Percentiles rank a stretch among this genome's conserved stretches.
phyloP scores from a whole-genome alignment of 768 basidiomycete genomes.

The Lentinus tigrinus region DNA sequence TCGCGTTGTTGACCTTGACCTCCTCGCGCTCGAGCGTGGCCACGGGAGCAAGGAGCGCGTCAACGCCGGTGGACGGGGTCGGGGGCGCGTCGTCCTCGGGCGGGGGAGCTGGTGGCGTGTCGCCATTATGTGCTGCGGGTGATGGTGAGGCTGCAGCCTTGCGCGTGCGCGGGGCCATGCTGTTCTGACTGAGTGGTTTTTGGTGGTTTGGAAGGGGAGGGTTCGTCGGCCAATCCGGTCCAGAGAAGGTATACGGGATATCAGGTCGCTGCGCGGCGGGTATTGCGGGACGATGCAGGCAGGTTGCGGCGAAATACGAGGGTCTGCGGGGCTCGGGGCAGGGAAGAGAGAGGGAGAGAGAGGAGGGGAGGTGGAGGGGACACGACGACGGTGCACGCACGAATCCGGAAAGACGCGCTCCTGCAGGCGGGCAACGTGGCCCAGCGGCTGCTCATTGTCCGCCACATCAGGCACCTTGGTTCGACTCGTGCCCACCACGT shows the following conservation, averaged over 20 bases:
- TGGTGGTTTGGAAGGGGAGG: not conserved
- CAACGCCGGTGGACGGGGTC: slow-evolving; percentile 3
- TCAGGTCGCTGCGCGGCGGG: not conserved
- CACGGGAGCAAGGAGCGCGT: slow-evolving; percentile 21
- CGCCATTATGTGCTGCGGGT: not conserved
- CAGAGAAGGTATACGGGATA: not conserved
- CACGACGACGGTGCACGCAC: slow-evolving; percentile 7
- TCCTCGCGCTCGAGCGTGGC: slow-evolving; percentile 31
- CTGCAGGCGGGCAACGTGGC: slow-evolving; percentile 15
- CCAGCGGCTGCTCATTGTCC: not conserved
- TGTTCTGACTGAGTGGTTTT: slow-evolving; percentile 2
- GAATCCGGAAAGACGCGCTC: slow-evolving; percentile 11
- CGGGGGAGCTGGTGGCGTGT: not conserved
- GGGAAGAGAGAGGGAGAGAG: not conserved
- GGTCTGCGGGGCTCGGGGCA: slow-evolving; percentile 3
- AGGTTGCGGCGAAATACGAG: not conserved
- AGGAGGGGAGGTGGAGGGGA: not conserved
- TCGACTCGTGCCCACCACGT: not conserved
- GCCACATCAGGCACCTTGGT: not conserved
- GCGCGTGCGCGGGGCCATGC: slow-evolving; percentile 21
- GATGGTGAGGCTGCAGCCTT: slow-evolving; percentile 7
- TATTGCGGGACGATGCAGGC: not conserved
- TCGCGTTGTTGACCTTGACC: slow-evolving; percentile 53
- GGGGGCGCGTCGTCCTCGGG: slow-evolving; percentile 7
- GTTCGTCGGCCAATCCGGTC: not conserved